Evolutionary conservation across 2,329 filamentous ascomycete species (phyloP).

Genomic region (Cladosporium sp.): DNA sequence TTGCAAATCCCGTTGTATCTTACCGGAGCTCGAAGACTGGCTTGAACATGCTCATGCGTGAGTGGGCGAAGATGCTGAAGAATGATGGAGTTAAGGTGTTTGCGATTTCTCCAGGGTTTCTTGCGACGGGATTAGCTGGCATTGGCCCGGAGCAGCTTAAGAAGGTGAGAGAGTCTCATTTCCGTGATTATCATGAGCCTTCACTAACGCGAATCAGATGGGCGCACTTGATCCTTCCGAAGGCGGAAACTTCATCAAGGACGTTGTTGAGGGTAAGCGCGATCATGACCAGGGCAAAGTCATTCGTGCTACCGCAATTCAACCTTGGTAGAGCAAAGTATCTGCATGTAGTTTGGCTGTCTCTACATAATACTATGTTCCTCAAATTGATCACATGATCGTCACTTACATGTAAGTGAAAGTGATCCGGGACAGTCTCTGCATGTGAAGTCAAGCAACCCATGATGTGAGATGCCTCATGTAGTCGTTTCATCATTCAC

Average conservation of each 20-base stretch:
- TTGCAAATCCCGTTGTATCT: constrained; percentile 25
- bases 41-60: constrained; percentile 47
- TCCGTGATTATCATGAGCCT: background rate
- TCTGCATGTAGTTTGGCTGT: too few species aligned
- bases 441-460: too few species aligned
- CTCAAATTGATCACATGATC: too few species aligned
- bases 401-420: too few species aligned
- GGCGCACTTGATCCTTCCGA: constrained; percentile 35
- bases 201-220: constrained; percentile 25
- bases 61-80: constrained; percentile 40
- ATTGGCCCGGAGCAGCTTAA: constrained; percentile 26
- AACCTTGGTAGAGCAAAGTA: constrained; percentile 36
- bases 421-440: too few species aligned
- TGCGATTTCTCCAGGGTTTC: constrained; percentile 41
- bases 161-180: constrained; percentile 19
- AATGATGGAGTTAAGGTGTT: constrained; percentile 47
- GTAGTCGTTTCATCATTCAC: too few species aligned
- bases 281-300: constrained; percentile 37
- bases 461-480: too few species aligned
- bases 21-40: constrained; percentile 44
- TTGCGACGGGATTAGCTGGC: constrained; percentile 42
- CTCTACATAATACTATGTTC: too few species aligned
- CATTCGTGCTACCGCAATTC: constrained; percentile 31
- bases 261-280: constrained; percentile 37
- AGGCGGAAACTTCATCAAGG: constrained; percentile 35